phyloP scores from a whole-genome alignment of 768 basidiomycete genomes.

The Termitomyces sp. region DNA sequence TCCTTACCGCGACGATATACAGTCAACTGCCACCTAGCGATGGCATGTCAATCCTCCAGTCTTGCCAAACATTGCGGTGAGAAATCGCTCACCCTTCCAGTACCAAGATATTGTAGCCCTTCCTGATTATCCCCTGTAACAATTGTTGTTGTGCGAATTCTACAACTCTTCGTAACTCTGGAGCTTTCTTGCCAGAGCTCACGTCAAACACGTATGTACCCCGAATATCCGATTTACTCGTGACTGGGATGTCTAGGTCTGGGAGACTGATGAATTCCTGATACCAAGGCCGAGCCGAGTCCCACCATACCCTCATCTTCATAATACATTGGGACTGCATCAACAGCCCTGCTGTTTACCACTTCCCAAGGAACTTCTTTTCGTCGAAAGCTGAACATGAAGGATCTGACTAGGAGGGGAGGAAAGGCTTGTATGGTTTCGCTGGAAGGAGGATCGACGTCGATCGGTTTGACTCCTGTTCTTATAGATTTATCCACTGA shows the following conservation, averaged over 20 bases:
- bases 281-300: background rate
- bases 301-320: constrained; percentile 59
- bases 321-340: constrained; percentile 62
- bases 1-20: constrained; percentile 58
- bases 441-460: constrained; percentile 9
- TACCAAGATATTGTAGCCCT: constrained; percentile 61
- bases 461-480: constrained; percentile 4
- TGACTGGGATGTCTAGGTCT: constrained; percentile 60
- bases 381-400: constrained; percentile 47
- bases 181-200: constrained; percentile 37
- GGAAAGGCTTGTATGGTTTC: background rate
- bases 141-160: constrained; percentile 64
- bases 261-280: background rate
- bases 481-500: constrained; percentile 8
- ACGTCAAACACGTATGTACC: constrained; percentile 66
- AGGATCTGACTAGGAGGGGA: constrained; percentile 1
- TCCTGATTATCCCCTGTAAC: constrained; percentile 47
- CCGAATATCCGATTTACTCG: constrained; percentile 49
- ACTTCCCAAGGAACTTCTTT: constrained; percentile 75
- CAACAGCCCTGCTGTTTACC: constrained; percentile 59
- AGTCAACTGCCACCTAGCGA: constrained; percentile 61
- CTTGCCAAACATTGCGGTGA: background rate
- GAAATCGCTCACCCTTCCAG: constrained; percentile 52
- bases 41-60: constrained; percentile 4
- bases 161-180: constrained; percentile 50